phyloP scores from a whole-genome alignment of 225 moss, liverwort and hornwort genomes.

The Sphagnum tenellum region DNA sequence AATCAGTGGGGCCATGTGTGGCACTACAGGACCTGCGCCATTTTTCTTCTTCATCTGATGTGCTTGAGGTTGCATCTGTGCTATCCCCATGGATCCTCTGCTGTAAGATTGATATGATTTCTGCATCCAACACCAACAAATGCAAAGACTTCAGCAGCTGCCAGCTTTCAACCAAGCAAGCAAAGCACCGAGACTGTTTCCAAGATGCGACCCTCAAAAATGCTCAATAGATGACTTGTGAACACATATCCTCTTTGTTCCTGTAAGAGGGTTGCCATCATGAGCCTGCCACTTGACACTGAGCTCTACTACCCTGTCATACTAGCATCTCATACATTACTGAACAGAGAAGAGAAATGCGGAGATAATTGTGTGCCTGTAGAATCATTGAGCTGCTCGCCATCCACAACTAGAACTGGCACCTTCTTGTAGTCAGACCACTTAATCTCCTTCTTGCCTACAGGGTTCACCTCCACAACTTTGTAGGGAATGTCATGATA shows the following conservation, averaged over 20 bases:
- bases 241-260: no score
- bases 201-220: no score
- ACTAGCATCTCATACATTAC: no score
- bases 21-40: slow-evolving; percentile 65
- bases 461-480: slow-evolving; percentile 94
- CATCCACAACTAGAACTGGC: slow-evolving; percentile 89
- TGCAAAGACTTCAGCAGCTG: no score
- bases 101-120: slow-evolving; percentile 61
- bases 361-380: slow-evolving; percentile 37
- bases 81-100: slow-evolving; percentile 28
- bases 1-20: no score
- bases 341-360: no score
- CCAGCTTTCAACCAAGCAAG: no score
- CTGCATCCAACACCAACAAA: slow-evolving; percentile 14
- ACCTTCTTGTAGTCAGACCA: slow-evolving; percentile 98
- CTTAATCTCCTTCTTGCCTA: slow-evolving; percentile 86
- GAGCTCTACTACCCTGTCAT: no score
- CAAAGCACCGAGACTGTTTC: no score
- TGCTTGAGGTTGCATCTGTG: slow-evolving; percentile 9
- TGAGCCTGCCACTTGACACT: no score
- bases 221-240: no score
- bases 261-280: no score
- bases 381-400: slow-evolving; percentile 80
- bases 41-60: slow-evolving; percentile 52
- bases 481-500: slow-evolving; percentile 82